A percentile compares a stretch with the other conserved stretches of the same genome.
These are phyloP conservation scores for Phytophthora hibernalis DNA, from an alignment of 352 stramenopile species.

Conservation along the genomic window DNA sequence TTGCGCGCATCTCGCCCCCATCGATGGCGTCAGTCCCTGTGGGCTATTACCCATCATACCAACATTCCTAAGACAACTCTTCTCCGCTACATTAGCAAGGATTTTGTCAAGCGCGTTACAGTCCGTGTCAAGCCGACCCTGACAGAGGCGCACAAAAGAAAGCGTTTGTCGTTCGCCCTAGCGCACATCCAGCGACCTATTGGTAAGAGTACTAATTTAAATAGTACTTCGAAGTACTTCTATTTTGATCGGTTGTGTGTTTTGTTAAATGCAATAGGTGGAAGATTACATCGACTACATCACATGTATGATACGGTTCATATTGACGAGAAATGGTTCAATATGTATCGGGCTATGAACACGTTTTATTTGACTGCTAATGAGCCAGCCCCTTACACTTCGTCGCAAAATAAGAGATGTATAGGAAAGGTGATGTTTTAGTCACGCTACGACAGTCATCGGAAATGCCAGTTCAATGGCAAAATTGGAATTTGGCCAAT, in stretches of 20 bases:
- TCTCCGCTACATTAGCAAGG: neutral
- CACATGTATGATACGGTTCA: constrained; percentile 6
- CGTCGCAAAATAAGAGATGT: neutral
- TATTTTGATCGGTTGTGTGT: neutral
- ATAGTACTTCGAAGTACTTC: too few relatives aligned
- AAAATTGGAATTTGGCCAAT: constrained; percentile 6
- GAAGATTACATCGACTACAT: constrained; percentile 2
- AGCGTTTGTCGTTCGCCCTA: neutral
- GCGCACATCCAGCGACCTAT: neutral
- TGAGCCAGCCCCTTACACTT: neutral
- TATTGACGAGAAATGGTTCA: constrained; percentile 5
- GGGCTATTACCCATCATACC: neutral
- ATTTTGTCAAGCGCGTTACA: neutral
- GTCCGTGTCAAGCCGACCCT: neutral
- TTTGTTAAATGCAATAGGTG: constrained; percentile 7
- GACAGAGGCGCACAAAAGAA: neutral
- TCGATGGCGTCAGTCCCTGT: too few relatives aligned
- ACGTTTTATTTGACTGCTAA: constrained; percentile 5
- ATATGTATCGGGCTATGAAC: constrained; percentile 1
- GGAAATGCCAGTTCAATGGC: constrained; percentile 1
- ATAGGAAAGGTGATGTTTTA: constrained; percentile 7
- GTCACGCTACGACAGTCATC: constrained; percentile 1
- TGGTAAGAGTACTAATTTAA: neutral
- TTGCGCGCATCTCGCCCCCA: neutral
- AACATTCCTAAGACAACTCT: neutral